A percentile compares a stretch with the other conserved stretches of the same genome.
phyloP scores from a whole-genome alignment of 805 yeast species.

The Lipomyces sp. region DNA sequence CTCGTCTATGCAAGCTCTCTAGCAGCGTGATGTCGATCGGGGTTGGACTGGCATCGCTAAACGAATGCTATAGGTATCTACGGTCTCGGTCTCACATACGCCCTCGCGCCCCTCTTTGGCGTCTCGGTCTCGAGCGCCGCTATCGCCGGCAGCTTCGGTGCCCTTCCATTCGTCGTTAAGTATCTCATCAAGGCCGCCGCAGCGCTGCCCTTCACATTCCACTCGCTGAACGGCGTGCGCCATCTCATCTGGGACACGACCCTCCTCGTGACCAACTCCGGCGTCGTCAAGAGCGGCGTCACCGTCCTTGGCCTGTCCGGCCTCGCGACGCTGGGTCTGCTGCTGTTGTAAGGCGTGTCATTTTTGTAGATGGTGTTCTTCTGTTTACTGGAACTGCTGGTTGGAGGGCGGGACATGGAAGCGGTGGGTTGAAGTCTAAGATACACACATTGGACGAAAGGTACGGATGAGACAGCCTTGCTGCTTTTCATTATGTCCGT shows the following conservation, averaged over 20 bases:
- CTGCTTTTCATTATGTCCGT: no score
- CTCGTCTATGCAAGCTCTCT: no score
- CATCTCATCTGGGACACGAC: conserved; percentile 94
- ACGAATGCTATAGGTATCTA: conserved; percentile 60
- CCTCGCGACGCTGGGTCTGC: conserved; percentile 50
- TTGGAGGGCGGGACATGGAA: no score
- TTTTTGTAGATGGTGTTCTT: no score
- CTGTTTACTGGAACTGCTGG: no score
- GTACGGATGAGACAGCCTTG: no score
- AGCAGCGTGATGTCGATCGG: no score
- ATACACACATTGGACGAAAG: no score
- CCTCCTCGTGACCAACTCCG: conserved; percentile 70
- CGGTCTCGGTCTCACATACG: conserved; percentile 71
- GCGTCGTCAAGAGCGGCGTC: conserved; percentile 91
- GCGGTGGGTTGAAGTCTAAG: no score
- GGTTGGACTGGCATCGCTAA: no score
- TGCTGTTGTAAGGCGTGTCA: conserved; percentile 40
- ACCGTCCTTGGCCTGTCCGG: conserved; percentile 65
- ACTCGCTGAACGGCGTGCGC: conserved; percentile 81
- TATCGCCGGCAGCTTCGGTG: conserved; percentile 54
- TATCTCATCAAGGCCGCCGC: conserved; percentile 62
- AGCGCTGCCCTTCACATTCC: conserved; percentile 85
- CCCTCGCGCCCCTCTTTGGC: conserved; percentile 64
- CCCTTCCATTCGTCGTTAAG: conserved; percentile 63
- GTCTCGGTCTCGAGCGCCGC: conserved; percentile 50